Conservation (phyloP, 108 stramenopile species). For the Cyclotella choctawhatcheeana region DNA sequence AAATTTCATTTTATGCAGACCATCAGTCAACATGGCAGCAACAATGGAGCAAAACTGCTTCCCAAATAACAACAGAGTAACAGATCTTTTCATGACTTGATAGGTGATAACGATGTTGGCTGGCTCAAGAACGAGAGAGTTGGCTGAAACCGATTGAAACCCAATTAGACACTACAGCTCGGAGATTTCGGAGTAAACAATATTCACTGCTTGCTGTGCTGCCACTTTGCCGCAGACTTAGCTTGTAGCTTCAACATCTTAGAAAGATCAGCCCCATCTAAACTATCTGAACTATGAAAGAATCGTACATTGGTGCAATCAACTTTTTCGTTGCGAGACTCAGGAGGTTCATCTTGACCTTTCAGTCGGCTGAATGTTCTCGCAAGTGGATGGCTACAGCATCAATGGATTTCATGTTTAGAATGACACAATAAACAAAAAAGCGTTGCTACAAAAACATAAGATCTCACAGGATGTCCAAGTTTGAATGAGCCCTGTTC, state of each 20-base stretch:
- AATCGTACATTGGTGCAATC: conserved; percentile 37
- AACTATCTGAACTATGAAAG: conserved; percentile 32
- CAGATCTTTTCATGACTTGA: conserved; percentile 31
- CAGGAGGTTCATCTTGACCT: conserved; percentile 27
- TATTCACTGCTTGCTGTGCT: conserved; percentile 16
- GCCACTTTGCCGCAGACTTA: conserved; percentile 45
- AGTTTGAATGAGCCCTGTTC: conserved; percentile 30
- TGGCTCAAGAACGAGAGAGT: conserved; percentile 33
- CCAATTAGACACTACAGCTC: background rate
- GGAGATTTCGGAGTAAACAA: background rate
- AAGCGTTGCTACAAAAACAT: no score
- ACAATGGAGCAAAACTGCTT: conserved; percentile 42
- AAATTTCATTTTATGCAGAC: conserved; percentile 39
- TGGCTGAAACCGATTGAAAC: conserved; percentile 35
- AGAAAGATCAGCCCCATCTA: conserved; percentile 2
- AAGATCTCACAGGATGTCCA: conserved; percentile 59
- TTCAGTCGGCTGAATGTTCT: conserved; percentile 50
- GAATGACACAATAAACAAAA: no score
- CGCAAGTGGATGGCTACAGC: conserved; percentile 55
- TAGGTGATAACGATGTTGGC: conserved; percentile 16
- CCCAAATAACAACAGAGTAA: conserved; percentile 33
- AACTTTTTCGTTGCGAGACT: conserved; percentile 24
- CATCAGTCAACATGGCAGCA: conserved; percentile 39
- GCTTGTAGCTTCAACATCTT: conserved; percentile 31
- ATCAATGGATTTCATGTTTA: no score